Evolutionary conservation across 805 yeast genomes (phyloP), one percentile per base, ranked within the genome.

Genomic region (Myxozyma kluyveri): DNA sequence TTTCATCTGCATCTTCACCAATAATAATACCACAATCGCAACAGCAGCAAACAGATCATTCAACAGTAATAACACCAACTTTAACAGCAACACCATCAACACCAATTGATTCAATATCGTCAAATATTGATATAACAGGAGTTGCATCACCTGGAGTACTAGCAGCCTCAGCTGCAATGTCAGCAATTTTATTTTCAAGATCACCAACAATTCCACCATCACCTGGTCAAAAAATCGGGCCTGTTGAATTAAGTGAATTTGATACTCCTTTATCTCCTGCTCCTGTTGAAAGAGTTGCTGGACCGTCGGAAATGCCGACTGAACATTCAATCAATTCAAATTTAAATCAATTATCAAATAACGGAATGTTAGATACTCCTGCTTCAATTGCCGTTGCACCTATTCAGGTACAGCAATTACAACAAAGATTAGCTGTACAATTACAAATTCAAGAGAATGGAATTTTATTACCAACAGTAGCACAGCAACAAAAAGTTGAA

Each of bases 211-310:
- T 54, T 3, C 55, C 54, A 12, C 58, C 58, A 3, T 54, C 55
- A 26, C 58, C 58, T n/a, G 35, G 18, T 10, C 22, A 36, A 2
- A 21, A 19, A 14, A 23, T 35, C 2, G 24, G 18, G 10, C 45
- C 49, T n/a, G 50, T 50, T 9, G 59, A 55, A 4, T 29, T 55
- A n/a, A 39, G 45, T 26, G 50, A 52, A 18, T 52, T 55, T 4
- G 24, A 31, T 36, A 44, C 59, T 12, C 59, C 59, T 12, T 42
- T 55, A 6, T 52, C 54, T 22, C 57, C 59, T 2, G 40, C 59
- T 6, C 59, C 54, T 2, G 38, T 49, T n/a, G 39, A 35, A 17
- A 35, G 18, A 21, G 10, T 12, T 5, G 10, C 5, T n/a, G 14
- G 9, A 14, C 33, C 33, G n/a, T n/a, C n/a, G n/a, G n/a, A n/a